Percentiles rank a stretch among this genome's conserved stretches.
Evolutionary conservation across 2,329 filamentous ascomycete species (phyloP).

Genomic region (Fusarium illudens): DNA sequence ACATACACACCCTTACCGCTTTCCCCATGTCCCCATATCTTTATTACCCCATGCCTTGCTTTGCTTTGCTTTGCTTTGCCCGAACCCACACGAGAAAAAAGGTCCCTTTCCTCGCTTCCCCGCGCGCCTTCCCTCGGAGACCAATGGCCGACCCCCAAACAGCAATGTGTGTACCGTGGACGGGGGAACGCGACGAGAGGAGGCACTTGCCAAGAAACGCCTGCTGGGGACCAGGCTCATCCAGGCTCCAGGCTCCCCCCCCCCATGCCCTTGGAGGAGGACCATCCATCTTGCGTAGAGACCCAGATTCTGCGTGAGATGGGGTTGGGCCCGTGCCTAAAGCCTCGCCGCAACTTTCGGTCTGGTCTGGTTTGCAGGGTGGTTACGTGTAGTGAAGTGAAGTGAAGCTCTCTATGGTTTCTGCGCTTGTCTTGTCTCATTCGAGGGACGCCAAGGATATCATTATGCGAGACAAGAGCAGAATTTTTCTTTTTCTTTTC

Average conservation of each 20-base stretch:
- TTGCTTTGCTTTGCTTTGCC: not conserved
- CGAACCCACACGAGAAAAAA: conserved; percentile 3
- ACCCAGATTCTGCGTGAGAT: not conserved
- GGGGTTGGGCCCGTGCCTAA: not conserved
- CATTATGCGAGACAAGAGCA: not conserved
- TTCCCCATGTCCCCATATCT: conserved; percentile 22
- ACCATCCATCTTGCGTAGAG: conserved; percentile 20
- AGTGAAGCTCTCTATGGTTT: not conserved
- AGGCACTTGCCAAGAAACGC: conserved; percentile 17
- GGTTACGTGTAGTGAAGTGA: not conserved
- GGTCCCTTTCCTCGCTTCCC: not conserved
- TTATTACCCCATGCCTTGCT: not conserved
- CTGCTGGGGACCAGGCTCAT: conserved; percentile 14
- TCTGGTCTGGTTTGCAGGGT: conserved; percentile 11
- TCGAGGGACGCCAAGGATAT: not conserved
- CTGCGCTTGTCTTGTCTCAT: conserved; percentile 29
- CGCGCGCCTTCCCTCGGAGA: conserved; percentile 18
- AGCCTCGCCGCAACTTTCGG: conserved; percentile 28
- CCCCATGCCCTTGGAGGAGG: too few relatives aligned
- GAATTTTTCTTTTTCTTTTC: not conserved
- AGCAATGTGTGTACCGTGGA: conserved; percentile 15
- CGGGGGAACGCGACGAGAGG: conserved; percentile 13
- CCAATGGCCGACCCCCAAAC: conserved; percentile 27
- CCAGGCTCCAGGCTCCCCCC: too few relatives aligned
- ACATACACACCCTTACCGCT: conserved; percentile 5